A percentile compares a stretch with the other conserved stretches of the same genome.
Conservation (phyloP, 164 flowering plant species). For the Vitis vinifera region DNA sequence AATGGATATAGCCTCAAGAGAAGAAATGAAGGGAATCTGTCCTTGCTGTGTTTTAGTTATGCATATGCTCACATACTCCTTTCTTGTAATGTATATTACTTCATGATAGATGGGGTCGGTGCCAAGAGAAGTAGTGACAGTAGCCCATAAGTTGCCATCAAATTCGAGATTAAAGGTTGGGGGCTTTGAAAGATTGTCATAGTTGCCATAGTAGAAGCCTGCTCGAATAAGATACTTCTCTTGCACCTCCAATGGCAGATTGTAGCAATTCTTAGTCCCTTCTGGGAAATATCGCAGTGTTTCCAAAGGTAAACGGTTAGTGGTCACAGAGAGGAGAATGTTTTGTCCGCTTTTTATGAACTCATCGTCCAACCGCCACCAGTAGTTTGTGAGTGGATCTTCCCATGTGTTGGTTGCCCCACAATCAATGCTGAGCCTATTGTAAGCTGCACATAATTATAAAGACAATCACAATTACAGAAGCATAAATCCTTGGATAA, state of each 20-base stretch:
- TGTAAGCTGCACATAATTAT: too few species aligned
- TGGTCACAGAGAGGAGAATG: background rate
- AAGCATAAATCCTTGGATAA: too few species aligned
- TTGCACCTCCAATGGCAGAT: background rate
- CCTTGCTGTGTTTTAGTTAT: background rate
- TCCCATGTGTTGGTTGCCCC: background rate
- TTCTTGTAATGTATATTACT: background rate
- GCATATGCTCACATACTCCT: constrained; percentile 1
- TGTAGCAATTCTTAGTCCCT: constrained; percentile 14
- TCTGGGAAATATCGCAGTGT: constrained; percentile 17
- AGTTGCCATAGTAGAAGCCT: constrained; percentile 27
- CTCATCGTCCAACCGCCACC: background rate
- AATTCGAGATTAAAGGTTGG: constrained; percentile 17
- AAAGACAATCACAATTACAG: too few species aligned
- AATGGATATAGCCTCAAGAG: background rate
- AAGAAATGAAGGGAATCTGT: constrained; percentile 13
- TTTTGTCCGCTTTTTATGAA: background rate
- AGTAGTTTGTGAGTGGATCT: too few species aligned
- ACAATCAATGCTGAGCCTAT: background rate
- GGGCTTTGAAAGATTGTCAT: constrained; percentile 19
- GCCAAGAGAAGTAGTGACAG: constrained; percentile 10
- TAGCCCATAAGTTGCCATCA: constrained; percentile 12
- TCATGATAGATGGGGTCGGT: constrained; percentile 8
- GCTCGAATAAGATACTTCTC: constrained; percentile 6
- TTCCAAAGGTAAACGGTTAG: background rate